Base-by-base conservation (phyloP, 257 asterid genomes). In the Solanum habrochaites region DNA sequence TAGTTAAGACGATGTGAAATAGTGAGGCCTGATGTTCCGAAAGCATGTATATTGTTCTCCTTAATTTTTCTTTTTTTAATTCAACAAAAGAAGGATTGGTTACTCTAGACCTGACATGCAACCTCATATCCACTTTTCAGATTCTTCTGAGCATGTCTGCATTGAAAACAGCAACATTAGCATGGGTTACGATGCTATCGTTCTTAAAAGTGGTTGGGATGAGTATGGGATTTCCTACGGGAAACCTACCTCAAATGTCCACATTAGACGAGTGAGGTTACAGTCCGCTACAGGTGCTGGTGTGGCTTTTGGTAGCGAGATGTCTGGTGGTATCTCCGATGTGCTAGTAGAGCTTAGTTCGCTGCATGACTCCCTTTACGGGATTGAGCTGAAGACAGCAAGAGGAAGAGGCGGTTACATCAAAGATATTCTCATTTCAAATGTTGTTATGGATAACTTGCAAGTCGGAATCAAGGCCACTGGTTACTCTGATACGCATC, bases 181-280 rank as follows among this genome's bases (percentile, higher is more conserved):
- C 92, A 92, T 86, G 87, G 96, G 99, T 27, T 91, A 92, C 43
- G 99, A 97, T 58, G 95, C 99, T 0, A 85, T 97, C 29, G 92
- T 91, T 21, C 94, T 97, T 40, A 97, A 97, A 90, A 96, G 99
- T 82, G 99, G 99, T 56, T 97, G 99, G 99, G 99, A 97, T 49
- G 99, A 97, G 90, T 96, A 97, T 70, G 99, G 99, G 12, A 95
- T 97, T 43, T 83, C 94, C 21, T 97, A 93, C 60, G 90, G 87
- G 84, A 92, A 85, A 89, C 91, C 99, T 11, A 94, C 98, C 29
- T 83, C 92, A 27, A 86, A 88, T 11, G 95, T 96, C 87, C 99
- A 96, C 74, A 71, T 97, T 29, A 89, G 95, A 72, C 89, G 86
- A 80, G 88, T 88, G 64, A 90, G 83, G 14, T 88, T 97, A 31